These are phyloP conservation scores for Solanum bukasovii DNA, from an alignment of 257 asterid genomes.

Conservation along the genomic window DNA sequence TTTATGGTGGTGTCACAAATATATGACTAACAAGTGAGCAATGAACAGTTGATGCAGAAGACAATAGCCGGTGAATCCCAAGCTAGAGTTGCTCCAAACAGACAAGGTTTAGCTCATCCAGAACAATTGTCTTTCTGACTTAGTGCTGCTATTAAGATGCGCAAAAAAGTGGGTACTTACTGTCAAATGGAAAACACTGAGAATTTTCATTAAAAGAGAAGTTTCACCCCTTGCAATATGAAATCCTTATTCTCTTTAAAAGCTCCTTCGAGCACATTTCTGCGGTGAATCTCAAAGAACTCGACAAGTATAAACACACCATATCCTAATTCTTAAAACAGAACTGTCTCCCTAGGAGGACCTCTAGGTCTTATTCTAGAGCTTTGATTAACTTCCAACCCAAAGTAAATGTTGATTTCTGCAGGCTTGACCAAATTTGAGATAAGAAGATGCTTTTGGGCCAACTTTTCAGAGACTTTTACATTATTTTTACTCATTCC, in stretches of 20 bases:
- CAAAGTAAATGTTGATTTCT: not conserved
- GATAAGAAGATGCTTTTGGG: not conserved
- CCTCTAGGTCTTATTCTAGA: not conserved
- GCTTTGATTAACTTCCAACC: not conserved
- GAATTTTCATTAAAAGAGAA: not conserved
- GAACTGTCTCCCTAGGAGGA: not conserved
- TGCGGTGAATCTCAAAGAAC: not conserved
- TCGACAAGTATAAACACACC: not conserved
- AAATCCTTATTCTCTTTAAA: not conserved
- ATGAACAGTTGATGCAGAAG: not conserved
- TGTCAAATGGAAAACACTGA: not conserved
- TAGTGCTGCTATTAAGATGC: not conserved
- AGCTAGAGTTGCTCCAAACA: not conserved
- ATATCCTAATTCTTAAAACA: not conserved
- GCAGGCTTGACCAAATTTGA: not conserved
- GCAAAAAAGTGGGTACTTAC: not conserved
- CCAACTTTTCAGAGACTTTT: not conserved
- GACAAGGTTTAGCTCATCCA: not conserved
- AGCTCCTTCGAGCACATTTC: not conserved
- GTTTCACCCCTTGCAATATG: not conserved
- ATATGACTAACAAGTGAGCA: not conserved
- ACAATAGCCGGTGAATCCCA: not conserved
- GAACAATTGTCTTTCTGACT: not conserved
- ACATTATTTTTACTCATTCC: not conserved
- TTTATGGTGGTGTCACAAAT: not conserved